Conservation (phyloP, 108 stramenopile genomes). For the Chaetoceros tenuissimus region DNA sequence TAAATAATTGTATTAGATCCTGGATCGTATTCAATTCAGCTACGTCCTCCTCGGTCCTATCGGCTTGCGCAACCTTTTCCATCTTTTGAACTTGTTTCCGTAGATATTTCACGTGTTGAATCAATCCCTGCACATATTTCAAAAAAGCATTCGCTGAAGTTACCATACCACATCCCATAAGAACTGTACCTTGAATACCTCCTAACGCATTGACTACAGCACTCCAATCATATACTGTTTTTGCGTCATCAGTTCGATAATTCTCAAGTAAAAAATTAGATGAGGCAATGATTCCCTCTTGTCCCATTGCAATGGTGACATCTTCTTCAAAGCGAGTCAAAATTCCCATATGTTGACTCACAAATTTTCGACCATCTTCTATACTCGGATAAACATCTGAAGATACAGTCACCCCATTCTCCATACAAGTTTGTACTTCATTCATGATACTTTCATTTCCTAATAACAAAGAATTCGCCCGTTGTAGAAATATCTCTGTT, state of each 20-base stretch:
- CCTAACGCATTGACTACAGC: constrained; percentile 11
- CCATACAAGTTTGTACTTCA: constrained; percentile 17
- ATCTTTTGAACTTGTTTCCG: constrained; percentile 4
- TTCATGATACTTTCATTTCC: constrained; percentile 23
- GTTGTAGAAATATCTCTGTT: constrained; percentile 12
- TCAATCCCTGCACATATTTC: constrained; percentile 31
- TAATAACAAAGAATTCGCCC: constrained; percentile 27
- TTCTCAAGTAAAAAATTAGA: constrained; percentile 5
- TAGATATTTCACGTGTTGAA: constrained; percentile 3
- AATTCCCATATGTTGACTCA: constrained; percentile 23
- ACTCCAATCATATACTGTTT: constrained; percentile 18
- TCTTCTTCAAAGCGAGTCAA: constrained; percentile 57
- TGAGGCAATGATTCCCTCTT: constrained; percentile 30
- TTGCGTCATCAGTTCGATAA: constrained; percentile 7
- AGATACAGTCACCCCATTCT: constrained; percentile 1
- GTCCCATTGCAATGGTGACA: constrained; percentile 58
- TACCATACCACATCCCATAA: constrained; percentile 59
- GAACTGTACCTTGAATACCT: constrained; percentile 18
- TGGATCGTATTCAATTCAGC: constrained; percentile 21
- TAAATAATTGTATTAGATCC: constrained; percentile 11
- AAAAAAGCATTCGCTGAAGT: constrained; percentile 48
- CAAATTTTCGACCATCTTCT: constrained; percentile 29
- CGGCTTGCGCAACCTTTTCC: not conserved
- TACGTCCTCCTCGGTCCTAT: constrained; percentile 4
- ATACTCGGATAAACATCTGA: constrained; percentile 4